Conservation (phyloP, 352 stramenopile genomes). For the Globisporangium paddicum region DNA sequence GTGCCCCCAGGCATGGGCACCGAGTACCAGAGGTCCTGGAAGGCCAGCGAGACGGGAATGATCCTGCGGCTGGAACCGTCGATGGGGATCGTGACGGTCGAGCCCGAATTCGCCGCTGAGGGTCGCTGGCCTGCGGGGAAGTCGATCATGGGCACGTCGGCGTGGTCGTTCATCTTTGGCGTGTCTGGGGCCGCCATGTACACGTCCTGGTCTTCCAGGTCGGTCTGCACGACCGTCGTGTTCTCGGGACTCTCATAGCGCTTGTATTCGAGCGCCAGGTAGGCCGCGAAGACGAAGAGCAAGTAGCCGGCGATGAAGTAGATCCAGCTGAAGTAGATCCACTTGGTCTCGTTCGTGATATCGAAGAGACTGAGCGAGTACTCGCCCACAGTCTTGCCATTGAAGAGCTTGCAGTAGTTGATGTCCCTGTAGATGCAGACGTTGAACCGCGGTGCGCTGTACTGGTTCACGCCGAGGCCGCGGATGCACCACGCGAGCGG, state of each 20-base stretch:
- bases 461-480: constrained; percentile 62
- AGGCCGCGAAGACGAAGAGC: constrained; percentile 31
- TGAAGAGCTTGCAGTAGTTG: constrained; percentile 43
- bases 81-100: constrained; percentile 13
- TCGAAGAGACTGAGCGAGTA: constrained; percentile 47
- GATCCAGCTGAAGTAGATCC: constrained; percentile 55
- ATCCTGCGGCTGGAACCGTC: constrained; percentile 5
- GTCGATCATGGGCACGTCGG: not conserved
- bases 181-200: constrained; percentile 8
- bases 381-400: constrained; percentile 30
- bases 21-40: constrained; percentile 54
- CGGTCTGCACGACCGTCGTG: constrained; percentile 30
- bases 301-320: constrained; percentile 47
- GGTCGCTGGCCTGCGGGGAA: not conserved
- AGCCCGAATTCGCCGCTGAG: constrained; percentile 5
- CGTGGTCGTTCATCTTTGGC: constrained; percentile 3
- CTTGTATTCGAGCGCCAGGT: constrained; percentile 48
- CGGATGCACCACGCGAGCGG: constrained; percentile 63
- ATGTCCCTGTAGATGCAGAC: constrained; percentile 43
- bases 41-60: constrained; percentile 40
- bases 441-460: constrained; percentile 32
- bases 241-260: constrained; percentile 44
- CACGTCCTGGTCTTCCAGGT: constrained; percentile 18
- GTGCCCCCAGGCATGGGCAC: constrained; percentile 36
- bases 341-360: constrained; percentile 38